Percentiles rank a stretch among this genome's conserved stretches.
phyloP scores from a whole-genome alignment of 768 basidiomycete species.

The Podaxis sp. region DNA sequence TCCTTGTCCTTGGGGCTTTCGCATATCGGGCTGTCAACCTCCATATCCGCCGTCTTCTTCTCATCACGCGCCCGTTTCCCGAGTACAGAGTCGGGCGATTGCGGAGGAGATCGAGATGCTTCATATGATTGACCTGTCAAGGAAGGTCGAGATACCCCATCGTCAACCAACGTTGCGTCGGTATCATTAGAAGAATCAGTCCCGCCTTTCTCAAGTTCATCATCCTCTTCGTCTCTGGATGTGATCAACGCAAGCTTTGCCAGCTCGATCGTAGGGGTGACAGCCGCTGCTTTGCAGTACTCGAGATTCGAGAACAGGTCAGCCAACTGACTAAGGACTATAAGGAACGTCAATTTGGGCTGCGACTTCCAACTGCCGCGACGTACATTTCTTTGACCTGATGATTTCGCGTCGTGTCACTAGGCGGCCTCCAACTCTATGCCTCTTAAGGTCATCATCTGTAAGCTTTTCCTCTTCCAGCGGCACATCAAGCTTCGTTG shows the following conservation, averaged over 20 bases:
- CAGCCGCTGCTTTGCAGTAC: slow-evolving; percentile 57
- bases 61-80: slow-evolving; percentile 67
- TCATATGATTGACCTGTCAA: slow-evolving; percentile 23
- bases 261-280: slow-evolving; percentile 83
- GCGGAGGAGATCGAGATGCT: slow-evolving; percentile 27
- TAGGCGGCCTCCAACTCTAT: slow-evolving; percentile 84
- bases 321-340: slow-evolving; percentile 81
- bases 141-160: slow-evolving; percentile 43
- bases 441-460: slow-evolving; percentile 78
- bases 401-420: slow-evolving; percentile 80
- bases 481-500: slow-evolving; percentile 48
- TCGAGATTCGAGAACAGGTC: slow-evolving; percentile 78
- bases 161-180: slow-evolving; percentile 86
- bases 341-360: slow-evolving; percentile 14
- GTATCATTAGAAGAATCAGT: slow-evolving; percentile 86
- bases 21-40: slow-evolving; percentile 49
- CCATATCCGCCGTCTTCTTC: slow-evolving; percentile 45
- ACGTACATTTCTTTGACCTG: slow-evolving; percentile 81
- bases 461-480: slow-evolving; percentile 70
- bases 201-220: slow-evolving; percentile 66
- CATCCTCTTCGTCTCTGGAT: slow-evolving; percentile 86
- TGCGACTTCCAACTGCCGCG: neutral
- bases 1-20: slow-evolving; percentile 36
- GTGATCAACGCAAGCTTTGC: slow-evolving; percentile 92
- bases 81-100: slow-evolving; percentile 53